These are phyloP conservation scores for Candida vaughaniae DNA, from an alignment of 805 yeast genomes.

Conservation along the genomic window DNA sequence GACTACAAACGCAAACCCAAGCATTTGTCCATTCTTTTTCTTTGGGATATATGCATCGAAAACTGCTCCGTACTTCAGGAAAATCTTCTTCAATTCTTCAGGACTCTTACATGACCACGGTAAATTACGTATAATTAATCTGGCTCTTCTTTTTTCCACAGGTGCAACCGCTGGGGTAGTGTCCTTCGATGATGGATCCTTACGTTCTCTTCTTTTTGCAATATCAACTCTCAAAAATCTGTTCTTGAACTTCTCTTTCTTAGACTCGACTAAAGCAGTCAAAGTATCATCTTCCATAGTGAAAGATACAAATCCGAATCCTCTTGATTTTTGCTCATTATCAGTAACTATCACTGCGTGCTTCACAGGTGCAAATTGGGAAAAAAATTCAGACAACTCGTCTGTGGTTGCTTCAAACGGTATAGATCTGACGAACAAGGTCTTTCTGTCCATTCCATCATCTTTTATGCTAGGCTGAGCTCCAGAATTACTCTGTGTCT, in stretches of 20 bases:
- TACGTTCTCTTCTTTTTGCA: constrained; percentile 91
- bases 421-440: constrained; percentile 82
- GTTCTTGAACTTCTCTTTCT: constrained; percentile 63
- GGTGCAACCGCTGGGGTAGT: constrained; percentile 24
- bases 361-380: constrained; percentile 90
- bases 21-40: constrained; percentile 82
- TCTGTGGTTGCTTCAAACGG: constrained; percentile 82
- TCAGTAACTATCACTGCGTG: constrained; percentile 92
- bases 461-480: constrained; percentile 8
- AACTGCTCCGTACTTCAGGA: constrained; percentile 80
- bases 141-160: constrained; percentile 77
- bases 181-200: constrained; percentile 19
- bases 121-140: constrained; percentile 84
- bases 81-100: constrained; percentile 64
- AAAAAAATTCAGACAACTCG: constrained; percentile 77
- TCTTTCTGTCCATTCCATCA: constrained; percentile 51
- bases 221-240: constrained; percentile 73
- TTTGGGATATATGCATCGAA: constrained; percentile 87
- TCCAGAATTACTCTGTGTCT: background rate
- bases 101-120: constrained; percentile 95
- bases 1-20: constrained; percentile 93
- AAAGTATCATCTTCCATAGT: constrained; percentile 80
- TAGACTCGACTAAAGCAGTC: constrained; percentile 67
- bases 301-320: constrained; percentile 95
- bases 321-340: constrained; percentile 72